Conservation (phyloP, 805 yeast genomes). For the Cyberlindnera nakhonratchasimensis region DNA sequence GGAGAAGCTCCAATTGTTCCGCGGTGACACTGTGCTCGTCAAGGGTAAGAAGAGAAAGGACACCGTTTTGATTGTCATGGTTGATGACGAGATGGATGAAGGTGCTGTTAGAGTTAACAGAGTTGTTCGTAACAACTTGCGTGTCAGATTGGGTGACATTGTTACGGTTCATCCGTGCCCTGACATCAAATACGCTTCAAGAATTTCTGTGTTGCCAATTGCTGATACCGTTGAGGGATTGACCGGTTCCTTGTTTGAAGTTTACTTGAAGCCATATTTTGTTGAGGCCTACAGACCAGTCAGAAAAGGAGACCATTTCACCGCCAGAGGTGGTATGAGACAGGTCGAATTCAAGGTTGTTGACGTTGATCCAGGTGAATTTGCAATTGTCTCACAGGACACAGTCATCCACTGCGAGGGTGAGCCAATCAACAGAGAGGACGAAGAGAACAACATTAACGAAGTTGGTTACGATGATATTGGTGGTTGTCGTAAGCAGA, state of each 20-base stretch:
- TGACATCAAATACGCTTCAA: slow-evolving; percentile 92
- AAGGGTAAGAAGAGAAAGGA: slow-evolving; percentile 98
- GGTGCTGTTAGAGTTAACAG: slow-evolving; percentile 94
- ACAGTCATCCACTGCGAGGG: slow-evolving; percentile 98
- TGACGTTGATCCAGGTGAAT: slow-evolving; percentile 96
- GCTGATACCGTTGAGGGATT: slow-evolving; percentile 98
- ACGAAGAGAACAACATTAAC: slow-evolving; percentile 92
- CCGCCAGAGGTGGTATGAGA: slow-evolving; percentile 98
- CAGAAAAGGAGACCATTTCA: slow-evolving; percentile 93
- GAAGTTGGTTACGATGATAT: slow-evolving; percentile 99
- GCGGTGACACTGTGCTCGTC: slow-evolving; percentile 96
- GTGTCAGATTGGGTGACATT: slow-evolving; percentile 92
- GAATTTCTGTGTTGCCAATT: slow-evolving; percentile 93
- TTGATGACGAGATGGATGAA: slow-evolving; percentile 95
- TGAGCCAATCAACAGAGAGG: slow-evolving; percentile 97
- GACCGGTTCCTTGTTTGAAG: slow-evolving; percentile 94
- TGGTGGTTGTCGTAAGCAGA: slow-evolving; percentile 98
- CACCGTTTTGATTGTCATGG: slow-evolving; percentile 91
- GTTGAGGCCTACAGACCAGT: slow-evolving; percentile 99
- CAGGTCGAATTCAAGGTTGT: slow-evolving; percentile 98
- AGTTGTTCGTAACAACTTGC: slow-evolving; percentile 90
- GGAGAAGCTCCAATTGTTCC: slow-evolving; percentile 90
- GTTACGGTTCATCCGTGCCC: slow-evolving; percentile 93
- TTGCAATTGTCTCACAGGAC: slow-evolving; percentile 97
- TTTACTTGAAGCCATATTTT: slow-evolving; percentile 93